phyloP scores from a whole-genome alignment of 345 rosid genomes.

The Erysimum cheiranthoides region DNA sequence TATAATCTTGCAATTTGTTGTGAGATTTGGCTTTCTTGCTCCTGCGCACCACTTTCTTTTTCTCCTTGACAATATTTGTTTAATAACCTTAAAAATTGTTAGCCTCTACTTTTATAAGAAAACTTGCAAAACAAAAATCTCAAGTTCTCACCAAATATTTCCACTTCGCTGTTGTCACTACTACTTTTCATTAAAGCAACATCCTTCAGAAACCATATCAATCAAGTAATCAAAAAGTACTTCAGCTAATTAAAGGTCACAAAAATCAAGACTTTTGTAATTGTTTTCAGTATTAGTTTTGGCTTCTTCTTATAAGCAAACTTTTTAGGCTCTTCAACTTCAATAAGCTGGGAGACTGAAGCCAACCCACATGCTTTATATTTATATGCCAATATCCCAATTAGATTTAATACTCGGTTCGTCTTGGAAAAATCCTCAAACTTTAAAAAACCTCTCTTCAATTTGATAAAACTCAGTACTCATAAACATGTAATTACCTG shows the following conservation, averaged over 20 bases:
- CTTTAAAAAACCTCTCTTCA: not conserved
- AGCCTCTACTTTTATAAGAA: not conserved
- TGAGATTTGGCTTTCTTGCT: constrained; percentile 14
- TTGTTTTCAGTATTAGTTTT: constrained; percentile 35
- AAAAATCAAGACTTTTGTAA: not conserved
- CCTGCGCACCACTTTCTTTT: not conserved
- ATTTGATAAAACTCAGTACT: not conserved
- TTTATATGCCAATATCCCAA: not conserved
- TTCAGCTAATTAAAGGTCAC: not conserved
- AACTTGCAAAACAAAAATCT: not conserved
- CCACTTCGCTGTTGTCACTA: not conserved
- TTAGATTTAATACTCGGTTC: not conserved
- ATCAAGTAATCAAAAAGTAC: not conserved
- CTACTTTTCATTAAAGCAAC: constrained; percentile 37
- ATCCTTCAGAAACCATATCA: constrained; percentile 1
- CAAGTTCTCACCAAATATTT: constrained; percentile 1
- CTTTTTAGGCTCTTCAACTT: constrained; percentile 51
- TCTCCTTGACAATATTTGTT: not conserved
- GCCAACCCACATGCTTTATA: constrained; percentile 59
- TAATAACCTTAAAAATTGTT: not conserved
- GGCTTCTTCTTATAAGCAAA: constrained; percentile 34
- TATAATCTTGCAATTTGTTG: constrained; percentile 33
- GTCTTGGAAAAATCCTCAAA: not conserved
- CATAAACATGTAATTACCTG: not conserved
- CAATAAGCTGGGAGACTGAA: constrained; percentile 73